Evolutionary conservation across 2,329 filamentous ascomycete species (phyloP), one percentile per base, ranked within the genome.

Genomic region (Penicillium freii): DNA sequence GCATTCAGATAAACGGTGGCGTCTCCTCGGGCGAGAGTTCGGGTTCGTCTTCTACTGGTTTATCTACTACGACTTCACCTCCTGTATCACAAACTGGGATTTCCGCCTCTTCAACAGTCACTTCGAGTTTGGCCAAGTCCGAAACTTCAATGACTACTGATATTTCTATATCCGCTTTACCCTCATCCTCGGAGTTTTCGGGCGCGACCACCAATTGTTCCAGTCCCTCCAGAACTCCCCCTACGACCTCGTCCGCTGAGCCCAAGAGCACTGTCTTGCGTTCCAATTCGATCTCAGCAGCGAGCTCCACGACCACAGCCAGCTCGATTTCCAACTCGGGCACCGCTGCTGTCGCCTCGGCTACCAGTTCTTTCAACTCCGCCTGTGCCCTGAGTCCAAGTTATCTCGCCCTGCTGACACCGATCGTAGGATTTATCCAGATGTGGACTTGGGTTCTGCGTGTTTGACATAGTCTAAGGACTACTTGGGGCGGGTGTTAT

Each of bases 121-220:
- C 13, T 17, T 23, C 19, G 17, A 47, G 19, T 23, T 23, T 15
- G 1, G 21, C 9, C 6, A 3, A 33, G 0, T 23, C 44, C 3
- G n/a, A 17, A 5, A 47, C 4, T 21, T 10, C 19, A 47, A 29
- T 11, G 3, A 38, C 36, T 4, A 10, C 5, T 19, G 36, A 4
- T 1, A 10, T 38, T 38, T 9, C 13, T 9, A 38, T 9, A 19
- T 19, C n/a, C n/a, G n/a, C 43, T 33, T 33, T 11, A 11, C 5
- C 15, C 11, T 21, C 5, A 6, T 15, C 19, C 19, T 15, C 19
- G 11, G 6, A 0, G 2, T 0, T 21, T 19, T 7, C 17, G 2
- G 2, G 9, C 1, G 1, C 10, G 27, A 19, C 10, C 6, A 8
- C 17, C 6, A 15, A 27, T 19, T 13, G 2, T 27, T 49, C 17